Evolutionary conservation across 495 filamentous ascomycete genomes (phyloP), one percentile per base, ranked within the genome.

Genomic region (Viridothelium virens): DNA sequence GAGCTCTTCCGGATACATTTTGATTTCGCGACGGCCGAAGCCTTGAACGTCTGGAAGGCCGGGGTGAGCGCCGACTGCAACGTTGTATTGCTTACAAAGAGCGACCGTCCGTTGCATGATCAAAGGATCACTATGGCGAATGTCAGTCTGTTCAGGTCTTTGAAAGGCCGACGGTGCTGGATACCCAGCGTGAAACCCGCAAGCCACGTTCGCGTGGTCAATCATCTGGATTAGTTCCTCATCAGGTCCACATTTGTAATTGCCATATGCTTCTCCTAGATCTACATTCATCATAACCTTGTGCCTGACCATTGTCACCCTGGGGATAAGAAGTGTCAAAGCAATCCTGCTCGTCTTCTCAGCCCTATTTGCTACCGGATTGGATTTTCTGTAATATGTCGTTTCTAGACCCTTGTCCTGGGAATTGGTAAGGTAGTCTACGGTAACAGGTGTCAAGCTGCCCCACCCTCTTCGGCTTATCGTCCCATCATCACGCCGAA

Each of bases 131-230:
- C 84, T 76, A 31, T 5, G 59, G 34, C 12, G 63, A 39, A 10
- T n/a, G 39, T 65, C 31, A 48, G 41, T 48, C 46, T 41, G 6
- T 56, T 16, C 2, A 34, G 66, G 37, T 2, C 31, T 37, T 6
- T 5, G 36, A 11, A 59, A 59, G 41, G 38, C 9, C 38, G 16
- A 36, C 38, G 1, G 31, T 41, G 56, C n/a, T 1, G 18, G 6
- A 67, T 66, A 70, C 72, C 66, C 77, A 56, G 79, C 81, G 67
- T 86, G 85, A 70, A 86, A 86, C 4, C 84, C 85, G 69, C 85
- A 87, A 2, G 85, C 85, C 10, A 87, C 70, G 67, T 88, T 87
- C n/a, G 85, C 85, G 66, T 82, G 78, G 66, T 86, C 84, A 67
- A 87, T 69, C 38, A 71, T 18, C 33, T 80, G 81, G 38, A 87